These are phyloP conservation scores for Aspergillus aculeatus DNA, from an alignment of 2,329 filamentous ascomycete species.

Conservation along the genomic window DNA sequence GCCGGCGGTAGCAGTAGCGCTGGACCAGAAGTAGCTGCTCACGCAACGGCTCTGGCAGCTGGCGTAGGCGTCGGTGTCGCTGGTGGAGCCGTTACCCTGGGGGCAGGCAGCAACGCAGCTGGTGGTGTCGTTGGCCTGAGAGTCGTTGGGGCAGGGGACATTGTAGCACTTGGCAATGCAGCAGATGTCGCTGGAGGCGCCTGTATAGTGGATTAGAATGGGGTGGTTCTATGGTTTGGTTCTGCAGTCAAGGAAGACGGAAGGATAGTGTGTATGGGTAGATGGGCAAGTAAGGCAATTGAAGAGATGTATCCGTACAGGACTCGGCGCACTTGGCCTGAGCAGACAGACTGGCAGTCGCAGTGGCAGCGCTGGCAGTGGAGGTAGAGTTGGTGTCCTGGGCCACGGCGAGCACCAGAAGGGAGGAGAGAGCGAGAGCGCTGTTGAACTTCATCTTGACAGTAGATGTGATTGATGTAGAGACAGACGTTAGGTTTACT, in stretches of 20 bases:
- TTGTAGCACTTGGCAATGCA: constrained; percentile 54
- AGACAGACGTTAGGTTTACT: constrained; percentile 14
- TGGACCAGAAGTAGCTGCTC: constrained; percentile 47
- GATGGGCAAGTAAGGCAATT: not conserved
- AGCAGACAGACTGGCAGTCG: constrained; percentile 35
- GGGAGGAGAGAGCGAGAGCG: constrained; percentile 44
- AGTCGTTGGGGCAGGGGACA: constrained; percentile 53
- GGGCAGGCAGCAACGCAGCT: constrained; percentile 53
- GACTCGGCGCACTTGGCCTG: constrained; percentile 35
- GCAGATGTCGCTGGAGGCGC: constrained; percentile 47
- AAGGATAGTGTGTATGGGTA: not conserved
- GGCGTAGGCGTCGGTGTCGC: constrained; percentile 48
- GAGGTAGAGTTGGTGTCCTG: constrained; percentile 27
- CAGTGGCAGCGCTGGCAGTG: constrained; percentile 27
- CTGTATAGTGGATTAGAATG: constrained; percentile 26
- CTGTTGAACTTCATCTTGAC: constrained; percentile 43
- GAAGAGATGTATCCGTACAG: constrained; percentile 28
- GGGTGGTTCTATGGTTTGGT: not conserved
- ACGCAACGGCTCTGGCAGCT: constrained; percentile 52
- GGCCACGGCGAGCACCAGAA: constrained; percentile 47
- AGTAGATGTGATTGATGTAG: constrained; percentile 4
- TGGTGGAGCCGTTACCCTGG: constrained; percentile 51
- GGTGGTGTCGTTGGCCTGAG: constrained; percentile 52
- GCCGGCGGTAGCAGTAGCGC: constrained; percentile 19
- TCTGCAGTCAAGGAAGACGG: too few species aligned